Base-by-base conservation (phyloP, 2,329 filamentous ascomycete genomes). In the Chaetomiaceae sp. region DNA sequence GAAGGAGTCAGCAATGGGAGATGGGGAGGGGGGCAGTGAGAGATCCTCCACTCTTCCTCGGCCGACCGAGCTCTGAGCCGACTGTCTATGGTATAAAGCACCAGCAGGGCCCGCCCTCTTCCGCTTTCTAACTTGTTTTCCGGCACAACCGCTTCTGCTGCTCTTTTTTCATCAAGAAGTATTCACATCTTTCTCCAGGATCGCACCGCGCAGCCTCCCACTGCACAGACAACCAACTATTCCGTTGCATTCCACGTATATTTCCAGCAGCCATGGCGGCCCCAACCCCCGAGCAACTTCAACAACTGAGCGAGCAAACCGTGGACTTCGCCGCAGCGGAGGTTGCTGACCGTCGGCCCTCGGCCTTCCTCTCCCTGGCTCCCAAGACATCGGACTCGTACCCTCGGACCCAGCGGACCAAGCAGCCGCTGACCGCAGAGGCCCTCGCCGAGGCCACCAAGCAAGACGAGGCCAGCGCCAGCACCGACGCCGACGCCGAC, bases 311-410 rank as follows among this genome's bases (percentile, higher is more conserved):
- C 41, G 45, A 48, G 46, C 57, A 57, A 42, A 48, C 49, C 30
- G 53, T 56, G 42, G 50, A 54, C 42, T 58, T 60, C 41, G 17
- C 48, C 11, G 55, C n/a, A n/a, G n/a, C 57, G n/a, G 27, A 40
- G 15, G 37, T 35, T n/a, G 39, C 48, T 40, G 49, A 54, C 47
- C 62, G 61, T 48, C 57, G 55, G 45, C 68, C 65, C 22, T 60
- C 58, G 33, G 62, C 58, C 54, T 82, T 82, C 68, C 72, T 82
- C 52, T 70, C 73, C 24, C 71, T 82, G 40, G 76, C 75, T n/a
- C 79, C 79, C 33, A 70, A 71, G 57, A 78, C 73, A 24, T 81
- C 78, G 14, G 63, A 68, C 48, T 78, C 74, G 19, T 79, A 77
- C 65, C 76, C 77, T 43, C 68, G 68, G 60, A 60, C 64, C 36